Base-by-base conservation (phyloP, 2,329 filamentous ascomycete genomes). In the Pseudonectria buxi region DNA sequence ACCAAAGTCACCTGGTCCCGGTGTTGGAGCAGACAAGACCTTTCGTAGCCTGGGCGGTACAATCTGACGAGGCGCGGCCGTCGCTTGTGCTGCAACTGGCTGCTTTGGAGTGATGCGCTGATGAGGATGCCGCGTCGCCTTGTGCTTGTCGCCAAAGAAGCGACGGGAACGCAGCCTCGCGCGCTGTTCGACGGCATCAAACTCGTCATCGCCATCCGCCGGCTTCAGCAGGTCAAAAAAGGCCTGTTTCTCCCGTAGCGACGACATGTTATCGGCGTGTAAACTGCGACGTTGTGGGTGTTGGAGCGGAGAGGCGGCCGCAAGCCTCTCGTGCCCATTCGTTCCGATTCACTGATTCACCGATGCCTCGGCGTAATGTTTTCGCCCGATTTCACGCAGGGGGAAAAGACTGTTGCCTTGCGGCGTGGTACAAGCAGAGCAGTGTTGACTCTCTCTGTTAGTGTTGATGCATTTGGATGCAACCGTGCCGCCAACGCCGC, bases 181-280 rank as follows among this genome's bases (percentile, higher is more conserved):
- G 7, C 56, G 43, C 41, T 61, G 49, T 26, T 69, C 60, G 7
- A 28, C 30, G 3, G 37, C 30, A 28, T 56, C 46, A 13, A 59
- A 47, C 18, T 51, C 53, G 14, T 59, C 58, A 25, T 54, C 51
- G 24, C 54, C 51, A 18, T 63, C 60, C 9, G 61, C 44, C 33
- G 53, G 47, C 11, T 61, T 54, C 1, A 74, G 51, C n/a, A 54
- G 52, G n/a, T 57, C 44, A 43, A 74, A 76, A 41, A 68, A 71
- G 0, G 58, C 64, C 14, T 53, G 30, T 47, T 76, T 76, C 25
- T 68, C 64, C 32, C 58, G 46, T 6, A 67, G 33, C 3, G 44
- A 44, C 10, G 43, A 24, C 56, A 59, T 59, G 36, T 5, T 40
- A 30, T 12, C 27, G 14, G 12, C 16, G 5, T 28, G 15, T 10